These are phyloP conservation scores for Nicotiana undulata DNA, from an alignment of 257 asterid genomes.

Conservation along the genomic window DNA sequence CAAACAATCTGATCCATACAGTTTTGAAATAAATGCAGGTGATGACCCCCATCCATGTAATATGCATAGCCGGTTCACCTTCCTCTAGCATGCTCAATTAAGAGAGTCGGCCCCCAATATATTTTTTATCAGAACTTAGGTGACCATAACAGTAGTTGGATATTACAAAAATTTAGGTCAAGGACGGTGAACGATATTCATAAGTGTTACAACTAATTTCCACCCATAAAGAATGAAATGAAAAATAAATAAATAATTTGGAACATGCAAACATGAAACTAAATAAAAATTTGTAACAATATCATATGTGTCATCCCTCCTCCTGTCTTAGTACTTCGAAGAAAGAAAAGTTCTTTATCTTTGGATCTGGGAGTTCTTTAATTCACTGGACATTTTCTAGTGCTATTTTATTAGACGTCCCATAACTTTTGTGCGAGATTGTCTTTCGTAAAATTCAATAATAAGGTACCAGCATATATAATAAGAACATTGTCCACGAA, in stretches of 20 bases:
- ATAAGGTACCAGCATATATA: background rate
- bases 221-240: background rate
- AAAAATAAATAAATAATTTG: too few species aligned
- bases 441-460: too few species aligned
- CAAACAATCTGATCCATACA: too few species aligned
- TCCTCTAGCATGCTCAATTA: background rate
- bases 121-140: background rate
- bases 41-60: background rate
- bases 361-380: background rate
- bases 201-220: background rate
- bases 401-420: background rate
- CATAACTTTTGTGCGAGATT: background rate
- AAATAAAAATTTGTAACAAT: too few species aligned
- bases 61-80: background rate
- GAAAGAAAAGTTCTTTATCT: background rate
- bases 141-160: background rate
- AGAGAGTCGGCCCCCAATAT: background rate
- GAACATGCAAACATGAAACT: background rate
- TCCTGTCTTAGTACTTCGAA: background rate
- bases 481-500: background rate
- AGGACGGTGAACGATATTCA: slow-evolving; percentile 1
- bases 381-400: background rate
- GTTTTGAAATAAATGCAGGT: too few species aligned
- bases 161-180: background rate
- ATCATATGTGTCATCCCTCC: background rate